Evolutionary conservation across 2,329 filamentous ascomycete species (phyloP).

Genomic region (Hypoxylon sp.): DNA sequence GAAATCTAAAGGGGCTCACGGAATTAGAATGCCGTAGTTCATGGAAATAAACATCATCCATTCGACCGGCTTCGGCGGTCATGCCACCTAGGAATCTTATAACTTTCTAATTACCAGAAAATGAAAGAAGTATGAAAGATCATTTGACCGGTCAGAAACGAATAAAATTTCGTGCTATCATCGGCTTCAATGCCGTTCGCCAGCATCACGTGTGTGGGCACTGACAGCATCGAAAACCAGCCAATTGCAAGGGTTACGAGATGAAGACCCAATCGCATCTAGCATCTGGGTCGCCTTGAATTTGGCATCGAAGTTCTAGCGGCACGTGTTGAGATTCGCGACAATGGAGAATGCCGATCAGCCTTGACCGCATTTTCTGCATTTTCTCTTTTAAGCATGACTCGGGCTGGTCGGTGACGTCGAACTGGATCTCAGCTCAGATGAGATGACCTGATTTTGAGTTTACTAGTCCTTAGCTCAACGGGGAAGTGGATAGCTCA

Average conservation of each 20-base stretch:
- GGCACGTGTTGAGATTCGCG: constrained; percentile 1
- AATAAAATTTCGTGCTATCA: neutral
- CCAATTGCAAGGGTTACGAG: neutral
- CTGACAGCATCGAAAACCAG: neutral
- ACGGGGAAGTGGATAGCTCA: constrained; percentile 12
- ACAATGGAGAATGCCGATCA: neutral
- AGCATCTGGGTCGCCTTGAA: neutral
- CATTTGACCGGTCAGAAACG: neutral
- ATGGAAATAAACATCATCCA: neutral
- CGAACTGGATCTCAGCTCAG: constrained; percentile 22
- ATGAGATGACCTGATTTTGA: constrained; percentile 36
- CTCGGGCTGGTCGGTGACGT: constrained; percentile 14
- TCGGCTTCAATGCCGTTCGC: neutral
- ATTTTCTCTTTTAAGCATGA: constrained; percentile 5
- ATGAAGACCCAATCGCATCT: neutral
- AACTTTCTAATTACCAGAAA: neutral
- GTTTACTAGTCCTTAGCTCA: constrained; percentile 25
- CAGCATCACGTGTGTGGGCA: neutral
- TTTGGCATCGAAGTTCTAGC: neutral
- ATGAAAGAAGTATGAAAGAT: neutral
- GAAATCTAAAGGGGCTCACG: neutral
- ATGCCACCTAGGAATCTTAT: neutral
- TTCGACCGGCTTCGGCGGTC: neutral
- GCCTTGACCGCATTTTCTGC: constrained; percentile 7
- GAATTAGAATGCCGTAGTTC: neutral